Evolutionary conservation across 306 rosid species (phyloP).

Genomic region (Quercus suber): DNA sequence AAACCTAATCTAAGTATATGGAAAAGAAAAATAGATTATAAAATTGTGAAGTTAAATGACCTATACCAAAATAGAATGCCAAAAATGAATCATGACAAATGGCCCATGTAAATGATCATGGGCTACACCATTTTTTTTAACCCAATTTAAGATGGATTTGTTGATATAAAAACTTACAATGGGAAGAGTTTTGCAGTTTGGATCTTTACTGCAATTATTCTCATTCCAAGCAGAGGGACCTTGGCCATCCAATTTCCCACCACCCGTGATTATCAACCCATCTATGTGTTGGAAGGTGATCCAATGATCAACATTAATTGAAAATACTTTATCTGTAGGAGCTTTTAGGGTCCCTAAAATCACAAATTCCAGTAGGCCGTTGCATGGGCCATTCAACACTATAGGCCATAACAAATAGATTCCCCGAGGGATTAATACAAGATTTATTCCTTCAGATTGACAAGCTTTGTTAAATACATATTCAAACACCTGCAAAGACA

Average conservation of each 20-base stretch:
- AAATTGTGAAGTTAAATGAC: no score
- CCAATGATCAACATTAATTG: conserved; percentile 16
- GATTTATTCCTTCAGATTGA: neutral
- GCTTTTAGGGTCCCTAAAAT: no score
- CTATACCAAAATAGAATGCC: no score
- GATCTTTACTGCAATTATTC: no score
- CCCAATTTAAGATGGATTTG: neutral
- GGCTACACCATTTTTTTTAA: neutral
- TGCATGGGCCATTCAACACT: conserved; percentile 25
- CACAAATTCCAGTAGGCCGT: neutral
- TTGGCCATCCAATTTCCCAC: conserved; percentile 31
- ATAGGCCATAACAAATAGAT: conserved; percentile 9
- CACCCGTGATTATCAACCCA: conserved; percentile 11
- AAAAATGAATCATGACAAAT: neutral
- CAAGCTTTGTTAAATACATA: conserved; percentile 8
- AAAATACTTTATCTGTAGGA: no score
- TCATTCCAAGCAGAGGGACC: no score
- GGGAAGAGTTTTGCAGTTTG: no score
- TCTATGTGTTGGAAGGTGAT: conserved; percentile 13
- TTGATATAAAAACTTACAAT: neutral
- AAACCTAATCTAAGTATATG: no score
- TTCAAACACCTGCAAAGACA: no score
- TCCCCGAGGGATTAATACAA: conserved; percentile 26
- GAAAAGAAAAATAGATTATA: no score
- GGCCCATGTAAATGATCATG: neutral